A percentile compares a stretch with the other conserved stretches of the same genome.
phyloP scores from a whole-genome alignment of 2,329 filamentous ascomycete genomes.

The Venturia carpophila region DNA sequence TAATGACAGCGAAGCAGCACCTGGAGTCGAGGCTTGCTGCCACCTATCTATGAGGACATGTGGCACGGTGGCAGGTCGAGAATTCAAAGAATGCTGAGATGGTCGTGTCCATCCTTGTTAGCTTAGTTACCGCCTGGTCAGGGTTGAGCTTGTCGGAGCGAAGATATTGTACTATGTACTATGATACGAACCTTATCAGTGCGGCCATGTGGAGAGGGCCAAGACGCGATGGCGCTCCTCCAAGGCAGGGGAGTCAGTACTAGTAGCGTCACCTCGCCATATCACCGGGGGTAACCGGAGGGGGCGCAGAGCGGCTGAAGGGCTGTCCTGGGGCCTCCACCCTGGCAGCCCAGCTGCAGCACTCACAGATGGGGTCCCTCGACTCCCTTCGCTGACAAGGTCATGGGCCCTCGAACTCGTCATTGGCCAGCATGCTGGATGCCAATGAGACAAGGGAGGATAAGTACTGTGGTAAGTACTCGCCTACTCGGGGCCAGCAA shows the following conservation, averaged over 20 bases:
- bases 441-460: constrained; percentile 1
- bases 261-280: not conserved
- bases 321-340: not conserved
- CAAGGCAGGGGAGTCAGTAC: not conserved
- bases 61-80: not conserved
- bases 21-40: constrained; percentile 49
- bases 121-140: not conserved
- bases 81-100: not conserved
- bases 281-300: no score
- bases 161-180: not conserved
- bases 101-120: not conserved
- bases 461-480: not conserved
- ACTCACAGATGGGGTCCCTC: not conserved
- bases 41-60: constrained; percentile 30
- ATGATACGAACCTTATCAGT: not conserved
- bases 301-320: not conserved
- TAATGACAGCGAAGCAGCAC: constrained; percentile 53
- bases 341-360: not conserved
- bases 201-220: constrained; percentile 3
- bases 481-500: not conserved
- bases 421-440: not conserved
- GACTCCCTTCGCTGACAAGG: no score
- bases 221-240: not conserved
- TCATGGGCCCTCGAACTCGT: not conserved
- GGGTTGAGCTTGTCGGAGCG: not conserved